phyloP scores from a whole-genome alignment of 768 basidiomycete species.

The Podaxis sp. region DNA sequence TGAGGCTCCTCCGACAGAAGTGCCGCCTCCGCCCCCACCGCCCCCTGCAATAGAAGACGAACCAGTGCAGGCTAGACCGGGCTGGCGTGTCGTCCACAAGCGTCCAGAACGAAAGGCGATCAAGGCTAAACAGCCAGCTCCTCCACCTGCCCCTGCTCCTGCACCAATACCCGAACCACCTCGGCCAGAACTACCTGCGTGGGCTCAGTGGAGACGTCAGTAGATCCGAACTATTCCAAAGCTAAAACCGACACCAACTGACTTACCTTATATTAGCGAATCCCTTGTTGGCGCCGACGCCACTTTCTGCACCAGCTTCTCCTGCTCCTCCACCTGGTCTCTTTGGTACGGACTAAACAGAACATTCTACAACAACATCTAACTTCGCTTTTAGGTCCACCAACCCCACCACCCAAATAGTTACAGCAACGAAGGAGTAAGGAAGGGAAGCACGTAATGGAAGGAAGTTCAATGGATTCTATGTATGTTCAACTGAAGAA shows the following conservation, averaged over 20 bases:
- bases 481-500: slow-evolving; percentile 4
- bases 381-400: slow-evolving; percentile 24
- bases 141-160: slow-evolving; percentile 34
- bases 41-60: slow-evolving; percentile 50
- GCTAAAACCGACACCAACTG: background rate
- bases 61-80: slow-evolving; percentile 56
- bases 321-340: slow-evolving; percentile 61
- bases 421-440: background rate
- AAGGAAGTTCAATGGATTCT: background rate
- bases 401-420: slow-evolving; percentile 34
- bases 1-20: slow-evolving; percentile 34
- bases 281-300: slow-evolving; percentile 55
- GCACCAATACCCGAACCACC: slow-evolving; percentile 44
- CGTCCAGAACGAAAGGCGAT: slow-evolving; percentile 51
- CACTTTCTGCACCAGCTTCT: slow-evolving; percentile 37
- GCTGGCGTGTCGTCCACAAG: slow-evolving; percentile 74
- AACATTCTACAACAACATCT: background rate
- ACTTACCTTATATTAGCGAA: slow-evolving; percentile 47
- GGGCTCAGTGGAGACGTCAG: slow-evolving; percentile 86
- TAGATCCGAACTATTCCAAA: slow-evolving; percentile 16
- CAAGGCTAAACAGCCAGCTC: slow-evolving; percentile 39
- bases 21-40: slow-evolving; percentile 36
- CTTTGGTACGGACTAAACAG: slow-evolving; percentile 49
- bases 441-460: background rate
- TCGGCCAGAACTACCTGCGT: slow-evolving; percentile 64